phyloP scores from a whole-genome alignment of 306 rosid genomes.

The Bauhinia variegata region DNA sequence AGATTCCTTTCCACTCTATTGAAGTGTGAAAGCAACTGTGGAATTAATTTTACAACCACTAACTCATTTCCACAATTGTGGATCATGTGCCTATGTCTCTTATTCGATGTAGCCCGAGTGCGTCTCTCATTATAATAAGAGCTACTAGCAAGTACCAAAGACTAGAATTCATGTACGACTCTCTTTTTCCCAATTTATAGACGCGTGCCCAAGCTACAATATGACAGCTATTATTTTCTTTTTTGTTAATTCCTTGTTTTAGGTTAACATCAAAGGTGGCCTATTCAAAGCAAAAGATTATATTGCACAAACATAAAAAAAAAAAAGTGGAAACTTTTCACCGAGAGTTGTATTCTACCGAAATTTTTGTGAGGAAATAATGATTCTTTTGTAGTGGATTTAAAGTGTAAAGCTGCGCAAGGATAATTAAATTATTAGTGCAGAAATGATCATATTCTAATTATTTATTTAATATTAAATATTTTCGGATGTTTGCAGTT shows the following conservation, averaged over 20 bases:
- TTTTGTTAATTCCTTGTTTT: neutral
- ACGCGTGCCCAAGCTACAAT: neutral
- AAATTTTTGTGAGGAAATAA: too few species aligned
- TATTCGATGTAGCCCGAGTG: neutral
- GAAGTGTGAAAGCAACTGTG: neutral
- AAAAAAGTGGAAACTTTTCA: too few species aligned
- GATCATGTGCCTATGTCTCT: neutral
- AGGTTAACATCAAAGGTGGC: neutral
- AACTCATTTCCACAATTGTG: neutral
- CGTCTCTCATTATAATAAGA: neutral
- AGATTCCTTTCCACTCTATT: neutral
- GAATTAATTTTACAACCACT: neutral
- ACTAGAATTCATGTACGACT: neutral
- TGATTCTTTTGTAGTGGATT: too few species aligned
- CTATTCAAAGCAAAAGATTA: neutral
- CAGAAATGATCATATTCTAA: too few species aligned
- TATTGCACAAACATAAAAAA: too few species aligned
- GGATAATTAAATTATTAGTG: too few species aligned
- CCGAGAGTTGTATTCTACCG: too few species aligned
- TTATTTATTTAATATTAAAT: too few species aligned
- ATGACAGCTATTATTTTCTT: too few species aligned
- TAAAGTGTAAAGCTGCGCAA: too few species aligned
- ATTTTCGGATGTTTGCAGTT: too few species aligned
- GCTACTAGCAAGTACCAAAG: neutral
- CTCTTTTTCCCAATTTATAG: neutral